Evolutionary conservation across 805 yeast species (phyloP).

Genomic region (Pichia ethanolica): DNA sequence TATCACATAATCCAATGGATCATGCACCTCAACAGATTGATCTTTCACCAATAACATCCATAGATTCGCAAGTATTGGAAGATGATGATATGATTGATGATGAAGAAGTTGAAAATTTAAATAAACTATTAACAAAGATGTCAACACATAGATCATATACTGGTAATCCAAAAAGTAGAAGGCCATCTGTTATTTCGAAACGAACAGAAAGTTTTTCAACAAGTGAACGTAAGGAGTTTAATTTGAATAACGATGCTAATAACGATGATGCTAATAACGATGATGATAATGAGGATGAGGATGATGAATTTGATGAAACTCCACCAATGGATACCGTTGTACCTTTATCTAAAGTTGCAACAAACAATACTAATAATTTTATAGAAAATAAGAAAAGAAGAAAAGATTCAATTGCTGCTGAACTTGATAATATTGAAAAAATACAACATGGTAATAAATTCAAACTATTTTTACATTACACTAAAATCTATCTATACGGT

Average conservation of each 20-base stretch:
- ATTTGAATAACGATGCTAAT: neutral
- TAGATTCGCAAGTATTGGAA: neutral
- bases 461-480: constrained; percentile 21
- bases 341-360: constrained; percentile 27
- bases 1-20: neutral
- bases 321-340: constrained; percentile 32
- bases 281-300: neutral
- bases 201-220: neutral
- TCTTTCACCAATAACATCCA: neutral
- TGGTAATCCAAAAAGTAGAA: neutral
- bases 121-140: constrained; percentile 29
- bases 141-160: constrained; percentile 21
- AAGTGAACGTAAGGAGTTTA: neutral
- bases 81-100: constrained; percentile 8
- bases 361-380: constrained; percentile 15
- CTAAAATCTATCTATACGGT: constrained; percentile 42
- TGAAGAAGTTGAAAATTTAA: constrained; percentile 22
- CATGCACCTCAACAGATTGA: neutral
- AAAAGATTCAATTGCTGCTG: constrained; percentile 10
- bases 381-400: constrained; percentile 16
- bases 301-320: constrained; percentile 24
- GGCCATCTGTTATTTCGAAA: neutral
- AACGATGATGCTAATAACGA: neutral
- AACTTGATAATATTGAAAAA: constrained; percentile 16
- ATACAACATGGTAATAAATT: constrained; percentile 14